phyloP scores from a whole-genome alignment of 2,329 filamentous ascomycete genomes.

The Aspergillus ibericus region DNA sequence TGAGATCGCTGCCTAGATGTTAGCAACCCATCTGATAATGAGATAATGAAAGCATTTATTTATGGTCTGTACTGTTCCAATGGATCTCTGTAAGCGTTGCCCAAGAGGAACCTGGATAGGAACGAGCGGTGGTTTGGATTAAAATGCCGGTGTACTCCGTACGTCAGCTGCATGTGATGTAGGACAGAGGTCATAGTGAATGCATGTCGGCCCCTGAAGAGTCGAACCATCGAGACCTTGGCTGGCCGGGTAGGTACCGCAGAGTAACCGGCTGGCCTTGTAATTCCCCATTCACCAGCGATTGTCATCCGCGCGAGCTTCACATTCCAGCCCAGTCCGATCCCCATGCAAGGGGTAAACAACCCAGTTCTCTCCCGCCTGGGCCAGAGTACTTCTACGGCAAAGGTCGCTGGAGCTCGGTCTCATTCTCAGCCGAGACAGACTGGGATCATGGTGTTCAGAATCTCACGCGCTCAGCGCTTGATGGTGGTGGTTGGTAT shows the following conservation, averaged over 20 bases:
- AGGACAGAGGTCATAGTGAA: not conserved
- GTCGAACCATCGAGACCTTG: not conserved
- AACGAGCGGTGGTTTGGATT: not conserved
- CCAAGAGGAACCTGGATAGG: not conserved
- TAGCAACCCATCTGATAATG: not conserved
- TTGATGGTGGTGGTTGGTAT: constrained; percentile 32
- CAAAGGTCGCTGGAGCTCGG: not conserved
- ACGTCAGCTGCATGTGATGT: constrained; percentile 8
- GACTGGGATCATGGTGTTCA: constrained; percentile 22
- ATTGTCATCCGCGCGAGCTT: not conserved
- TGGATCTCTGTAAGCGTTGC: too few species aligned
- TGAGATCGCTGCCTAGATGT: constrained; percentile 61
- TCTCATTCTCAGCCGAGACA: not conserved
- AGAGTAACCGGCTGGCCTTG: not conserved
- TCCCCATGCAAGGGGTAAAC: constrained; percentile 2
- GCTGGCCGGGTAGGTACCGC: not conserved
- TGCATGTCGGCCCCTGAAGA: not conserved
- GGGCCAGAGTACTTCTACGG: constrained; percentile 1
- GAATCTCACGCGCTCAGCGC: constrained; percentile 32
- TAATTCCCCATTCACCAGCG: not conserved
- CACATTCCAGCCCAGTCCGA: constrained; percentile 14
- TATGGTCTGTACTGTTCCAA: too few species aligned
- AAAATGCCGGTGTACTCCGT: not conserved
- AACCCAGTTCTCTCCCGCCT: not conserved
- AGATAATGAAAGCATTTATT: not conserved